Evolutionary conservation across 331 rosid species (phyloP).

Genomic region (Malus hybrid): DNA sequence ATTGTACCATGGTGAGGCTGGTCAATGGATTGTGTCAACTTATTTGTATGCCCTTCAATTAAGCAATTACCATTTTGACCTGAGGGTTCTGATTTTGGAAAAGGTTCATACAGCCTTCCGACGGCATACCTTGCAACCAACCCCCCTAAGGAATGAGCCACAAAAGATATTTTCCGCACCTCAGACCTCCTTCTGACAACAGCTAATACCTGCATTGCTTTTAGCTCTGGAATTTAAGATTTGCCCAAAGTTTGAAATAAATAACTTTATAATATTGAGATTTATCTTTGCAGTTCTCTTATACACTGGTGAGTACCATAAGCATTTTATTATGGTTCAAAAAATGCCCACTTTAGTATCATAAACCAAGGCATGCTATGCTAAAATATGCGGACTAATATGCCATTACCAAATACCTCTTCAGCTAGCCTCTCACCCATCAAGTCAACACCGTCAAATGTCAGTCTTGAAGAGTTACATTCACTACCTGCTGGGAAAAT

Average conservation of each 20-base stretch:
- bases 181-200: constrained; percentile 53
- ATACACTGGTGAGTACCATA: neutral
- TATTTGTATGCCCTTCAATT: constrained; percentile 30
- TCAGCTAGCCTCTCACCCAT: constrained; percentile 92
- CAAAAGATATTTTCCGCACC: constrained; percentile 79
- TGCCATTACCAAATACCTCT: constrained; percentile 65
- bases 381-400: neutral
- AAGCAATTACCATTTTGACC: constrained; percentile 20
- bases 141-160: constrained; percentile 96
- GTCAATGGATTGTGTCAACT: constrained; percentile 24
- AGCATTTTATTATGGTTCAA: neutral
- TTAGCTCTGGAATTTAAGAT: constrained; percentile 11
- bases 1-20: constrained; percentile 42
- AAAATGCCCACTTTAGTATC: neutral
- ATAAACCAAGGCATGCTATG: neutral
- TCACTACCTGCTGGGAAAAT: constrained; percentile 72
- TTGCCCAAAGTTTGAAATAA: neutral
- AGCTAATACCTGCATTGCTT: constrained; percentile 52
- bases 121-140: constrained; percentile 92
- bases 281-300: neutral
- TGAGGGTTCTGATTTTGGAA: constrained; percentile 23
- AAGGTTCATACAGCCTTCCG: constrained; percentile 53
- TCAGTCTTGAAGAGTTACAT: constrained; percentile 75
- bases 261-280: neutral
- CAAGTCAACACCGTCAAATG: constrained; percentile 91